A percentile compares a stretch with the other conserved stretches of the same genome.
Evolutionary conservation across 345 rosid genomes (phyloP).

Genomic region (Erysimum cheiranthoides): DNA sequence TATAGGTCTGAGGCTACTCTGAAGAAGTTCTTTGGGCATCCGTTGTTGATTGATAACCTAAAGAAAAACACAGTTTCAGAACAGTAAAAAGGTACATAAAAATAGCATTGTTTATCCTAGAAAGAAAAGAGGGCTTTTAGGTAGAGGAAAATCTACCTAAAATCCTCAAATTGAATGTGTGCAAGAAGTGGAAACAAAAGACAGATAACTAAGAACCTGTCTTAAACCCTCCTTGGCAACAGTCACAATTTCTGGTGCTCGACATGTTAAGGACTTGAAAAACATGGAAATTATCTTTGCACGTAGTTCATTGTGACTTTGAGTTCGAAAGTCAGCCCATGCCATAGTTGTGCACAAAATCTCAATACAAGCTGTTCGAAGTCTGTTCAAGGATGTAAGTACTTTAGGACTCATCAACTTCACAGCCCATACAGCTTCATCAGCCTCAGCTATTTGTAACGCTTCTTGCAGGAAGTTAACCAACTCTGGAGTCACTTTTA

Average conservation of each 20-base stretch:
- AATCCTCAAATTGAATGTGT: slow-evolving; percentile 1
- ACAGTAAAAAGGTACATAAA: background rate
- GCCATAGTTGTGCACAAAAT: slow-evolving; percentile 96
- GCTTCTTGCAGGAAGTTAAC: slow-evolving; percentile 97
- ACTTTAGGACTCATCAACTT: slow-evolving; percentile 91
- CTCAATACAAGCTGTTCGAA: slow-evolving; percentile 96
- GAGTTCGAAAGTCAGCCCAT: slow-evolving; percentile 94
- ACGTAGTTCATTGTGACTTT: slow-evolving; percentile 82
- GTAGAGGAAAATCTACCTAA: slow-evolving; percentile 16
- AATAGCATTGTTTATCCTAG: slow-evolving; percentile 15
- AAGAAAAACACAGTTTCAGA: slow-evolving; percentile 33
- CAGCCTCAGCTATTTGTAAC: slow-evolving; percentile 97
- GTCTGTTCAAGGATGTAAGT: slow-evolving; percentile 78
- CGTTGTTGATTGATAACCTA: slow-evolving; percentile 96
- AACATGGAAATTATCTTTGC: slow-evolving; percentile 97
- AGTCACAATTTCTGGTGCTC: slow-evolving; percentile 91
- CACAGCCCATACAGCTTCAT: slow-evolving; percentile 88
- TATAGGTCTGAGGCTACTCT: slow-evolving; percentile 97
- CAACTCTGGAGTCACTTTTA: slow-evolving; percentile 91
- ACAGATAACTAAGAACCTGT: slow-evolving; percentile 60
- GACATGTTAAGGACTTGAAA: slow-evolving; percentile 94
- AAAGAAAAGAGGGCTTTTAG: slow-evolving; percentile 31
- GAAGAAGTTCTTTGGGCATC: slow-evolving; percentile 99
- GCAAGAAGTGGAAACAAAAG: slow-evolving; percentile 33
- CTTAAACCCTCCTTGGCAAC: slow-evolving; percentile 98